A percentile compares a stretch with the other conserved stretches of the same genome.
Conservation (phyloP, 108 stramenopile genomes). For the Fragilaria radians region DNA sequence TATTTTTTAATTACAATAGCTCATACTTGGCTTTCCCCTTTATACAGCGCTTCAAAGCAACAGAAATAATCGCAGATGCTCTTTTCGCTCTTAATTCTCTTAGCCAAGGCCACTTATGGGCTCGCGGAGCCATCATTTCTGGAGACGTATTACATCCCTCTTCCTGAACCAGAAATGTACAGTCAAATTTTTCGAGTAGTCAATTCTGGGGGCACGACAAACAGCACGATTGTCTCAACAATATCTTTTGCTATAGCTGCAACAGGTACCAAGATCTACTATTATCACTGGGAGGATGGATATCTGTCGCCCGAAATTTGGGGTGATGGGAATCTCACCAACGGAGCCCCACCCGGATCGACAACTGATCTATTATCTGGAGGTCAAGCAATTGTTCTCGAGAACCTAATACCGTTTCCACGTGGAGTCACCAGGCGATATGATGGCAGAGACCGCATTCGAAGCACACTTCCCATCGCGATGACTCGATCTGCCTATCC, state of each 20-base stretch:
- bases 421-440: not conserved
- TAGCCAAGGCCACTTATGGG: not conserved
- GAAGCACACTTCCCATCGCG: constrained; percentile 17
- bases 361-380: constrained; percentile 9
- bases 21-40: no score
- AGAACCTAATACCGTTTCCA: constrained; percentile 11
- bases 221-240: constrained; percentile 4
- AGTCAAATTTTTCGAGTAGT: constrained; percentile 8
- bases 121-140: not conserved
- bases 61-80: no score
- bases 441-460: constrained; percentile 21
- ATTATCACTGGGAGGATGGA: constrained; percentile 16
- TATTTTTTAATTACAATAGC: no score
- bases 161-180: constrained; percentile 15
- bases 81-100: no score
- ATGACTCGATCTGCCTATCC: constrained; percentile 22
- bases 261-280: constrained; percentile 9
- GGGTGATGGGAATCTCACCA: constrained; percentile 20
- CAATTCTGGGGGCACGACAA: constrained; percentile 1
- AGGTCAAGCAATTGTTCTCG: constrained; percentile 15
- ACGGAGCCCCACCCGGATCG: constrained; percentile 13
- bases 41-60: no score
- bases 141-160: constrained; percentile 13
- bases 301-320: constrained; percentile 9
- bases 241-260: constrained; percentile 9